Percentiles rank a stretch among this genome's conserved stretches.
These are phyloP conservation scores for Nissolia schottii DNA, from an alignment of 306 rosid species.

Conservation along the genomic window DNA sequence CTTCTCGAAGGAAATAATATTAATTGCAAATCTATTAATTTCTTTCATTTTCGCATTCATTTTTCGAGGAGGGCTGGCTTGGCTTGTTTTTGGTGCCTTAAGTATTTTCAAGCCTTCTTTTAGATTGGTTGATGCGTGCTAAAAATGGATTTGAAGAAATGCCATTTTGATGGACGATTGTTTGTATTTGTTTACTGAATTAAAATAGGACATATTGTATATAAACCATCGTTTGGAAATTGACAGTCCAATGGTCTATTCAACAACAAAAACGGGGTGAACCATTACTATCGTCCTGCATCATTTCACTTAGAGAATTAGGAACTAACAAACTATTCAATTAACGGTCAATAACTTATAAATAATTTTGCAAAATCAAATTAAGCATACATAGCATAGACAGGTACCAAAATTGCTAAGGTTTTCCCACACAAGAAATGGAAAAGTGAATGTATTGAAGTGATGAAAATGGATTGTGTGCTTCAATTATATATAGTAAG, in stretches of 20 bases:
- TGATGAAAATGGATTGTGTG: neutral
- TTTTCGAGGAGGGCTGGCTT: neutral
- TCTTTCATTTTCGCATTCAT: neutral
- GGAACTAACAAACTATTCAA: neutral
- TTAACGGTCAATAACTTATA: neutral
- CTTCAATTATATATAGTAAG: neutral
- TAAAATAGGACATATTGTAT: neutral
- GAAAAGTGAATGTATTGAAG: neutral
- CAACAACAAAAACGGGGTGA: constrained; percentile 1
- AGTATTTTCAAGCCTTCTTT: neutral
- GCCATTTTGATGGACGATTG: neutral
- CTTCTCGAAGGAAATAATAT: neutral
- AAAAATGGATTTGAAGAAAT: neutral
- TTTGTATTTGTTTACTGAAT: neutral
- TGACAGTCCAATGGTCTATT: constrained; percentile 23
- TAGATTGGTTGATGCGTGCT: neutral
- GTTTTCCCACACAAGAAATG: neutral
- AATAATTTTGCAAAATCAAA: neutral
- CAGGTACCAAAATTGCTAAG: neutral
- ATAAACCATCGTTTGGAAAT: constrained; percentile 3
- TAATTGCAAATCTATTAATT: neutral
- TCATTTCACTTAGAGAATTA: neutral
- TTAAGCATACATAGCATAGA: neutral
- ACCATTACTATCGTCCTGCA: neutral
- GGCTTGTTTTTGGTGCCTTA: neutral